Conservation (phyloP, 345 rosid genomes). For the Sapria himalayana region DNA sequence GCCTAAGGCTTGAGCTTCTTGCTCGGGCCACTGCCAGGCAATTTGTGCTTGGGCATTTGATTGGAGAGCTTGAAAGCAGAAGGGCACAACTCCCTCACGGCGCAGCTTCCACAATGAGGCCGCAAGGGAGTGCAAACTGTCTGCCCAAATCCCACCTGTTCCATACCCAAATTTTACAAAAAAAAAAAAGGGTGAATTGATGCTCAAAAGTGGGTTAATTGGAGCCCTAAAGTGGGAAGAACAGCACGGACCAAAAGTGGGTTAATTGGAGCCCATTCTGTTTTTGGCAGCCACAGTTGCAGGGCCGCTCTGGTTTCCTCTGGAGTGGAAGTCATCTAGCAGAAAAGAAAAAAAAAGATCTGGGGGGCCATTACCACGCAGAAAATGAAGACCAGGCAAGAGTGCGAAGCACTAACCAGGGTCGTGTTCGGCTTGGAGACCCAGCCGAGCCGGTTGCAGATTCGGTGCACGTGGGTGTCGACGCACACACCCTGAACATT, state of each 20-base stretch:
- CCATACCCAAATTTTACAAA: background rate
- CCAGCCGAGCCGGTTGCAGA: constrained; percentile 91
- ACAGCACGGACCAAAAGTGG: constrained; percentile 56
- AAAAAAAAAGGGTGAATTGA: background rate
- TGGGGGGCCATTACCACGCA: background rate
- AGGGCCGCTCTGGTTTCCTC: constrained; percentile 78
- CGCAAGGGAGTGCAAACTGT: constrained; percentile 67
- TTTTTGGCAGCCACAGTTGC: constrained; percentile 89
- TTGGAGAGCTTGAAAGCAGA: constrained; percentile 62
- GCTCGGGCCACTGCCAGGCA: constrained; percentile 11
- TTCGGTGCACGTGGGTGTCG: constrained; percentile 90
- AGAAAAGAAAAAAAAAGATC: constrained; percentile 4
- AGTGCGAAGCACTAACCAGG: constrained; percentile 18
- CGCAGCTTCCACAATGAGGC: constrained; percentile 53
- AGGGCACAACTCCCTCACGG: constrained; percentile 44
- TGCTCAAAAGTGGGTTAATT: background rate
- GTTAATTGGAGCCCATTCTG: constrained; percentile 77
- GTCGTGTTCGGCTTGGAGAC: constrained; percentile 46
- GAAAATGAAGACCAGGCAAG: background rate
- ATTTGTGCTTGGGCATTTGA: constrained; percentile 28
- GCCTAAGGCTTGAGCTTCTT: too few species aligned
- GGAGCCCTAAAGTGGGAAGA: too few species aligned
- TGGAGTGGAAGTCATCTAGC: constrained; percentile 51
- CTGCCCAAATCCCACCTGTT: constrained; percentile 87
- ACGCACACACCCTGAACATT: constrained; percentile 86